Percentiles rank a stretch among this genome's conserved stretches.
phyloP scores from a whole-genome alignment of 2,329 filamentous ascomycete genomes.

The Hymenoscyphus scutula region DNA sequence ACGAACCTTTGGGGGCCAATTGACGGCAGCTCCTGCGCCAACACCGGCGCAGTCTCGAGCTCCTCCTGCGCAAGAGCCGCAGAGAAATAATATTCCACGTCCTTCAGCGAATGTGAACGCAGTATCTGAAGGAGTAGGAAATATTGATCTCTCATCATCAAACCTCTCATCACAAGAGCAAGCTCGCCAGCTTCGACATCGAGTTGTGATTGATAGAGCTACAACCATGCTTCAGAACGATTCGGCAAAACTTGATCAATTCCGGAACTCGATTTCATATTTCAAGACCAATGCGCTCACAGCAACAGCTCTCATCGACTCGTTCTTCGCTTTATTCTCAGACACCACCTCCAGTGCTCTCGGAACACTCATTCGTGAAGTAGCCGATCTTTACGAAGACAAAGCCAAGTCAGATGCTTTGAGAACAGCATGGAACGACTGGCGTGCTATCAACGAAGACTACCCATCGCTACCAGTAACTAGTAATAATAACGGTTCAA shows the following conservation, averaged over 20 bases:
- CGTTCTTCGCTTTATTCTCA: slow-evolving; percentile 79
- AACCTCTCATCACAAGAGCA: slow-evolving; percentile 72
- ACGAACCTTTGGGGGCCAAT: slow-evolving; percentile 80
- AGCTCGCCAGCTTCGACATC: slow-evolving; percentile 75
- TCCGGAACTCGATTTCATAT: slow-evolving; percentile 75
- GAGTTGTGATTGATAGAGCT: slow-evolving; percentile 82
- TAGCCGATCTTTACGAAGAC: slow-evolving; percentile 90
- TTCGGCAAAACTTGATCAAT: slow-evolving; percentile 67
- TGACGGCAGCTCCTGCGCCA: slow-evolving; percentile 48
- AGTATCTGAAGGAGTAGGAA: slow-evolving; percentile 43
- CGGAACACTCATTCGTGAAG: slow-evolving; percentile 84
- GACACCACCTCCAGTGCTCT: slow-evolving; percentile 77
- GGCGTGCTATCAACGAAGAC: slow-evolving; percentile 93
- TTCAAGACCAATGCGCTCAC: slow-evolving; percentile 70
- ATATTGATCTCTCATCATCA: slow-evolving; percentile 50
- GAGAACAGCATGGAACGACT: slow-evolving; percentile 87
- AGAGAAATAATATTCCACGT: slow-evolving; percentile 18
- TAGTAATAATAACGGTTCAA: slow-evolving; percentile 44
- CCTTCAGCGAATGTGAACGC: slow-evolving; percentile 26
- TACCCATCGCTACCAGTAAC: slow-evolving; percentile 84
- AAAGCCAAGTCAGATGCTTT: slow-evolving; percentile 69
- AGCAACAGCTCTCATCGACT: slow-evolving; percentile 76
- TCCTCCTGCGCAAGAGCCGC: slow-evolving; percentile 16
- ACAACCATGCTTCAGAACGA: slow-evolving; percentile 78
- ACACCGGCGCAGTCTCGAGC: slow-evolving; percentile 46